Percentiles rank a stretch among this genome's conserved stretches.
Conservation (phyloP, 202 grass and related monocot genomes). For the Tripidium arundinaceum region DNA sequence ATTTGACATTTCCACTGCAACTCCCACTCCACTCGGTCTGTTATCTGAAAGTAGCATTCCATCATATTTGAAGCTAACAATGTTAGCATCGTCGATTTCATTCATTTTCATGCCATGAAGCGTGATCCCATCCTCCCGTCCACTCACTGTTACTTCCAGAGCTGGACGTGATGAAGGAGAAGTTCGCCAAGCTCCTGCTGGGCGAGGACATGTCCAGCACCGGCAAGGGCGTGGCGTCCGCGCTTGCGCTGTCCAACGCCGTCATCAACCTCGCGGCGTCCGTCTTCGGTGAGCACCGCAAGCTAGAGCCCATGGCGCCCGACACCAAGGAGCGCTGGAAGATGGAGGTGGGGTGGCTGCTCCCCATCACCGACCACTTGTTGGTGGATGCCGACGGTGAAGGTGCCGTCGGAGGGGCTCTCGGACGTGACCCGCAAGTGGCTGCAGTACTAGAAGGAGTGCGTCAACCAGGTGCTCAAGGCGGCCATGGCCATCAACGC, state of each 20-base stretch:
- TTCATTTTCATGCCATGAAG: too few relatives aligned
- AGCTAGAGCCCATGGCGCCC: constrained; percentile 70
- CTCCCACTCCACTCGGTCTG: too few relatives aligned
- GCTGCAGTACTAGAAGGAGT: constrained; percentile 95
- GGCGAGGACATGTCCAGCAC: constrained; percentile 94
- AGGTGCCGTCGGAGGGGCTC: constrained; percentile 68
- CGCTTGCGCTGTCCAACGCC: constrained; percentile 93
- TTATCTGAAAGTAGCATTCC: too few relatives aligned
- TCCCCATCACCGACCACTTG: constrained; percentile 86
- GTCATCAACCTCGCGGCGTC: constrained; percentile 79
- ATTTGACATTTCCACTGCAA: too few relatives aligned
- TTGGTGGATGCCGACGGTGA: constrained; percentile 96
- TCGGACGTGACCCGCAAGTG: constrained; percentile 72
- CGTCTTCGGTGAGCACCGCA: constrained; percentile 79
- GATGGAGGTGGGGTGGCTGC: constrained; percentile 78
- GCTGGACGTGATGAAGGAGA: constrained; percentile 84
- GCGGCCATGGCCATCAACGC: constrained; percentile 97
- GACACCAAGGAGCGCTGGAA: constrained; percentile 81
- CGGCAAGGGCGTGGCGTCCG: constrained; percentile 81
- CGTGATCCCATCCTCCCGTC: too few relatives aligned
- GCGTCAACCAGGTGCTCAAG: constrained; percentile 84
- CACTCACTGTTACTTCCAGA: constrained; percentile 24
- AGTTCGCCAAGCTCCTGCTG: constrained; percentile 78
- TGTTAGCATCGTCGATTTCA: too few relatives aligned
- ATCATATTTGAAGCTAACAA: too few relatives aligned